Conservation (phyloP, 169 alveolate species). For the Cryptosporidium viatorum region DNA sequence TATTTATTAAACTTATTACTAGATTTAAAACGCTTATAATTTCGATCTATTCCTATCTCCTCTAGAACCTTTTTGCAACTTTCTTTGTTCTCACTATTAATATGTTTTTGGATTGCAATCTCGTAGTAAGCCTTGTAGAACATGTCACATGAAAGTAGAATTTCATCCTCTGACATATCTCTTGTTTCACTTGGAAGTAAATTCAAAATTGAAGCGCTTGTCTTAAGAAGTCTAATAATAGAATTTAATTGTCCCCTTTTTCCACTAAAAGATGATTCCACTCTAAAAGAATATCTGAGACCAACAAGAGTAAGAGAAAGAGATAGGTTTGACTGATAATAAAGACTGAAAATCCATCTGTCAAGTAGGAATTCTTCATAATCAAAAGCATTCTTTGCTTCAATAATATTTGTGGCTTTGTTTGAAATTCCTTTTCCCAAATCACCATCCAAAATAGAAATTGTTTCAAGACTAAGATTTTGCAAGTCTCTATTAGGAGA, state of each 20-base stretch:
- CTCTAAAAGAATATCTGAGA: slow-evolving; percentile 47
- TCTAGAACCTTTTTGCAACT: background rate
- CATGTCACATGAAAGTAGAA: slow-evolving; percentile 10
- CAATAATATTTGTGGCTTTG: slow-evolving; percentile 6
- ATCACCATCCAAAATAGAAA: slow-evolving; percentile 20
- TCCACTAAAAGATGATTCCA: slow-evolving; percentile 55
- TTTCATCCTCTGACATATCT: slow-evolving; percentile 48
- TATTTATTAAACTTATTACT: background rate
- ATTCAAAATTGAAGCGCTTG: slow-evolving; percentile 2
- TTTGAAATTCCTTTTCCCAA: slow-evolving; percentile 15
- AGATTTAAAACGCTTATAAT: background rate
- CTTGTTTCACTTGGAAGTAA: background rate
- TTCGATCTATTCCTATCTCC: background rate
- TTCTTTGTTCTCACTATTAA: background rate
- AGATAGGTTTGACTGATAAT: slow-evolving; percentile 13
- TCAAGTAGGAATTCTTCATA: slow-evolving; percentile 57
- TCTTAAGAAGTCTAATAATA: background rate
- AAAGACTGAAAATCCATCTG: slow-evolving; percentile 53
- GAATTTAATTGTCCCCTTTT: background rate
- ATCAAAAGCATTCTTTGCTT: slow-evolving; percentile 29
- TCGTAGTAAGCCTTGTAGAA: slow-evolving; percentile 24
- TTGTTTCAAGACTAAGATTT: slow-evolving; percentile 32
- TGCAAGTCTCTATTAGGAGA: background rate
- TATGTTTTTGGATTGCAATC: slow-evolving; percentile 12
- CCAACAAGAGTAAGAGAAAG: slow-evolving; percentile 48